Conservation (phyloP, 2,329 filamentous ascomycete species). For the Paecilomyces variotii region DNA sequence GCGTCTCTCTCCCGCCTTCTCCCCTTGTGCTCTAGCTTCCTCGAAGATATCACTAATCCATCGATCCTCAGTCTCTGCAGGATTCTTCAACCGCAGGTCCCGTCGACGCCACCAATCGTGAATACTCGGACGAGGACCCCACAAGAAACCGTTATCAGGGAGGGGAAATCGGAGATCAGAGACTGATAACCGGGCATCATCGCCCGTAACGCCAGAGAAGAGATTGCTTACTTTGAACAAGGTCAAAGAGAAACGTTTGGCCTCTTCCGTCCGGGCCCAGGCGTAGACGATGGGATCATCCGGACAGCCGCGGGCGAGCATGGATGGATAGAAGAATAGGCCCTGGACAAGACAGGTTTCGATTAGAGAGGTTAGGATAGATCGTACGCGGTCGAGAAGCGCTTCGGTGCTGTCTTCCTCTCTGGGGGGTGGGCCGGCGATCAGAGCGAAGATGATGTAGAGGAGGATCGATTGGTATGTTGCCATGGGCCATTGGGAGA, state of each 20-base stretch:
- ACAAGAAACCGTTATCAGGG: conserved; percentile 9
- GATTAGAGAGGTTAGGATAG: conserved; percentile 16
- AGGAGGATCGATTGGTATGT: conserved; percentile 25
- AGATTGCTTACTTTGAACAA: conserved; percentile 15
- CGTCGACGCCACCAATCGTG: conserved; percentile 7
- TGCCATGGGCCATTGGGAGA: conserved; percentile 18
- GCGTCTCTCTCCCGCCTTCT: not conserved
- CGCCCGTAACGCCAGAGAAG: conserved; percentile 2
- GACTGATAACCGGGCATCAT: conserved; percentile 5
- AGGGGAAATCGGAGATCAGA: conserved; percentile 12
- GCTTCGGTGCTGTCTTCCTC: conserved; percentile 7
- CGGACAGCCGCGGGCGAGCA: conserved; percentile 10
- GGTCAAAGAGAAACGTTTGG: conserved; percentile 20
- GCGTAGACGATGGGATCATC: conserved; percentile 9
- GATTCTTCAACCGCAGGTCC: conserved; percentile 4
- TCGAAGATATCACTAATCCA: conserved; percentile 7
- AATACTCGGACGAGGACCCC: conserved; percentile 1
- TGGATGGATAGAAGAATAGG: conserved; percentile 22
- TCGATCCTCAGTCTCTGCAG: conserved; percentile 1
- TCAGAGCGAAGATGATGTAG: conserved; percentile 19
- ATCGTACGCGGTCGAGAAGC: not conserved
- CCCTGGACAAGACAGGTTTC: conserved; percentile 18
- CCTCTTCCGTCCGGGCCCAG: conserved; percentile 20
- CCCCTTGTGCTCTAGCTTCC: not conserved
- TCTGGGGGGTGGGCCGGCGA: not conserved